A percentile compares a stretch with the other conserved stretches of the same genome.
phyloP scores from a whole-genome alignment of 192 early-diverging fungal species.

The Coemansia sp. region DNA sequence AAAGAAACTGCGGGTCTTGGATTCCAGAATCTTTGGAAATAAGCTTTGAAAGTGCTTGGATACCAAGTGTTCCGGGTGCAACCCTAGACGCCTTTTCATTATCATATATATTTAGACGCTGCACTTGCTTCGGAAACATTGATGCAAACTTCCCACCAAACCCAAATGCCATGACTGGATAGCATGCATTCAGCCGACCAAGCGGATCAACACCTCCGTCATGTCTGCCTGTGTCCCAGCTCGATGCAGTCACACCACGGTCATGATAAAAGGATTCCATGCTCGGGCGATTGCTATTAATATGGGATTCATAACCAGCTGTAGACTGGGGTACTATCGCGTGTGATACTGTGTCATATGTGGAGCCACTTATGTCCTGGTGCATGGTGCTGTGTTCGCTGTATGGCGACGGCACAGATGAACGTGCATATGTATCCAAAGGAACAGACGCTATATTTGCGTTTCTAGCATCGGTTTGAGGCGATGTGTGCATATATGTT shows the following conservation, averaged over 20 bases:
- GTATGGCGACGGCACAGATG: conserved; percentile 7
- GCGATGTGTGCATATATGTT: not conserved
- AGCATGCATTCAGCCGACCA: conserved; percentile 32
- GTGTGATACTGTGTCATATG: not conserved
- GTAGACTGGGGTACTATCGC: not conserved
- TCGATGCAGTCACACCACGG: not conserved
- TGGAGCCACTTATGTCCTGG: not conserved
- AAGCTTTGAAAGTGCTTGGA: conserved; percentile 54
- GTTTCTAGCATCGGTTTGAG: not conserved
- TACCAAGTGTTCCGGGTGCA: conserved; percentile 56
- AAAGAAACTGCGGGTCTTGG: not conserved
- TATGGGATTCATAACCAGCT: conserved; percentile 17
- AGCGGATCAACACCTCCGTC: conserved; percentile 19
- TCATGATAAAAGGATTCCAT: conserved; percentile 26
- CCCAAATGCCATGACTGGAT: conserved; percentile 70
- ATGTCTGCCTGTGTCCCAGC: not conserved
- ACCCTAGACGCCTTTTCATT: conserved; percentile 44
- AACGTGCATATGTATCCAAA: not conserved
- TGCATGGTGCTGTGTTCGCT: not conserved
- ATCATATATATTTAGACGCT: conserved; percentile 55
- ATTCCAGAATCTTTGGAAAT: conserved; percentile 26
- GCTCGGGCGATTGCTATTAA: conserved; percentile 31
- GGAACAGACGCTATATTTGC: not conserved
- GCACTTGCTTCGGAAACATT: conserved; percentile 66
- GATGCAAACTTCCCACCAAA: conserved; percentile 72